phyloP scores from a whole-genome alignment of 148 eudicot genomes.

The Cornus controversa region DNA sequence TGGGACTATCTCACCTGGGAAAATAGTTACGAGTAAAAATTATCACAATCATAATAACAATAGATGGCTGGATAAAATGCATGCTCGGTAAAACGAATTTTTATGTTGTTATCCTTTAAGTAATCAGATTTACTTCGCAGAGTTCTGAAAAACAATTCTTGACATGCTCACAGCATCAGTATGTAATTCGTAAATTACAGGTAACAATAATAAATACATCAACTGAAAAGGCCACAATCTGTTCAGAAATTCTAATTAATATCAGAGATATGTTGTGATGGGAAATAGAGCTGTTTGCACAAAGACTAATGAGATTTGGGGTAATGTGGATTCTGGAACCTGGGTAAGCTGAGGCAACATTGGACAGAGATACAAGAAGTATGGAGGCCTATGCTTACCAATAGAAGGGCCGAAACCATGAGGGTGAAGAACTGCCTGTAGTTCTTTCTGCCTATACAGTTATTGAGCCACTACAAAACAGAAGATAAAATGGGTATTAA shows the following conservation, averaged over 20 bases:
- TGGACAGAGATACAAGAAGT: slow-evolving; percentile 7
- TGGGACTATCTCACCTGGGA: neutral
- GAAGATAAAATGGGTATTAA: slow-evolving; percentile 6
- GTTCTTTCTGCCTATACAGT: slow-evolving; percentile 71
- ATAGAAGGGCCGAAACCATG: slow-evolving; percentile 82
- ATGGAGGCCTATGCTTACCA: slow-evolving; percentile 55
- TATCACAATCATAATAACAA: too few species aligned
- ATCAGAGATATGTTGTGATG: neutral
- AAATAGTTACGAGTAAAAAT: too few species aligned
- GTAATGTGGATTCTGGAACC: neutral
- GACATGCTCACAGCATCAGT: neutral
- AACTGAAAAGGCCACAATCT: neutral
- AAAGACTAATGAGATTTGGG: neutral
- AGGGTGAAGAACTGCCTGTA: slow-evolving; percentile 91
- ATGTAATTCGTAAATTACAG: too few species aligned
- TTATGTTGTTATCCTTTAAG: too few species aligned
- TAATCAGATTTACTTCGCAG: neutral
- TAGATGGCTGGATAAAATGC: too few species aligned
- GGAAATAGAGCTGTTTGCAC: neutral
- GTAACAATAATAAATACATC: too few species aligned
- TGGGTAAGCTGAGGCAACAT: neutral
- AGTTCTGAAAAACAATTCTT: neutral
- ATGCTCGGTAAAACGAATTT: too few species aligned
- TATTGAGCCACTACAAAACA: slow-evolving; percentile 56
- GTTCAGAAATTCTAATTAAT: neutral